phyloP scores from a whole-genome alignment of 495 filamentous ascomycete genomes.

The Trichoderma reesei region DNA sequence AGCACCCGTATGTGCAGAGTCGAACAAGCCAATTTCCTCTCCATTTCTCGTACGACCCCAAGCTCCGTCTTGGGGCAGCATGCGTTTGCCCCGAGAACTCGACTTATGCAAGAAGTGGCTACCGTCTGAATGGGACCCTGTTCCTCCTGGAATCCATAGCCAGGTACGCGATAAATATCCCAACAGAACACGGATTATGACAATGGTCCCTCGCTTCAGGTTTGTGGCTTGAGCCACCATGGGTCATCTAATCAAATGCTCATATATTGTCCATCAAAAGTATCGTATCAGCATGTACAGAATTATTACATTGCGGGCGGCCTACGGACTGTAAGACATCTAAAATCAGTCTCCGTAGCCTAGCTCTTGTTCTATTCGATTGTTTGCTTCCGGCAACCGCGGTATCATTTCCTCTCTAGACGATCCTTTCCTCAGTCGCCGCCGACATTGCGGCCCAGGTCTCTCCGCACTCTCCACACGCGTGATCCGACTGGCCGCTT shows the following conservation, averaged over 20 bases:
- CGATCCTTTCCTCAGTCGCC: neutral
- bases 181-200: neutral
- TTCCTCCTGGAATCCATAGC: no score
- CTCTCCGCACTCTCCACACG: conserved; percentile 47
- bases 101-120: no score
- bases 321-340: no score
- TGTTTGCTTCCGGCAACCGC: neutral
- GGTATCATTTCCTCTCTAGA: neutral
- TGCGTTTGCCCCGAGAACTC: conserved; percentile 43
- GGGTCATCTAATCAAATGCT: neutral
- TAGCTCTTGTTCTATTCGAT: no score
- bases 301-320: no score
- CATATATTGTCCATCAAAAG: no score
- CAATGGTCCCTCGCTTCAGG: neutral
- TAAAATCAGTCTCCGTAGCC: no score
- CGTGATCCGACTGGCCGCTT: conserved; percentile 38
- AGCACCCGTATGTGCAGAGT: conserved; percentile 49
- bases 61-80: conserved; percentile 48
- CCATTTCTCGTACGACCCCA: no score
- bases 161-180: neutral
- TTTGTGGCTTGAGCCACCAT: neutral
- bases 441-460: conserved; percentile 31
- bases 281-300: no score
- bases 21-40: conserved; percentile 57
- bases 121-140: no score